phyloP scores from a whole-genome alignment of 1,284 basidiomycete species.

The Ustilago cynodontis region DNA sequence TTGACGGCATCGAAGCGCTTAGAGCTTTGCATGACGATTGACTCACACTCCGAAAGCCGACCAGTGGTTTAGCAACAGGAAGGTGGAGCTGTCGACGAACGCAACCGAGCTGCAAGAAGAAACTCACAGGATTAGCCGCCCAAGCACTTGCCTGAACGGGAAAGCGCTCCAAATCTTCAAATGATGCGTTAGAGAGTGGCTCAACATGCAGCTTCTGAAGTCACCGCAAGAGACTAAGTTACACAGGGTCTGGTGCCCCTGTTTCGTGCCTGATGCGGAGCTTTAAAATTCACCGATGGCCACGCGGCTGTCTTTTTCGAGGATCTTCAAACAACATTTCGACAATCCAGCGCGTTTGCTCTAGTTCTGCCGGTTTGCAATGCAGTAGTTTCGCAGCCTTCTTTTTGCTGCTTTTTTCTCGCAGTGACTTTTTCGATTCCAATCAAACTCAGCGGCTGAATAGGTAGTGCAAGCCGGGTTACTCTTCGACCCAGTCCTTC shows the following conservation, averaged over 20 bases:
- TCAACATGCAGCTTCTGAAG: slow-evolving; percentile 13
- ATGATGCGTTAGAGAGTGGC: slow-evolving; percentile 19
- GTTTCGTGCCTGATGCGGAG: slow-evolving; percentile 41
- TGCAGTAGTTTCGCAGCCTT: slow-evolving; percentile 9
- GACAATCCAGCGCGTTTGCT: neutral
- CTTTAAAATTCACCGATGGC: slow-evolving; percentile 26
- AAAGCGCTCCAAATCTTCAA: neutral
- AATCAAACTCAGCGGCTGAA: neutral
- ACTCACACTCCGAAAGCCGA: slow-evolving; percentile 7
- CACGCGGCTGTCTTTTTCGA: neutral
- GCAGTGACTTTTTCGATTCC: slow-evolving; percentile 1
- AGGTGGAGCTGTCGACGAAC: slow-evolving; percentile 29
- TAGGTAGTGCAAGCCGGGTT: neutral
- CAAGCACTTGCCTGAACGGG: slow-evolving; percentile 23
- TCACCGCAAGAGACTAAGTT: neutral
- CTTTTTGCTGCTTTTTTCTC: slow-evolving; percentile 9
- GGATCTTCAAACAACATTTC: slow-evolving; percentile 47
- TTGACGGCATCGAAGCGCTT: slow-evolving; percentile 2
- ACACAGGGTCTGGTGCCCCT: slow-evolving; percentile 10
- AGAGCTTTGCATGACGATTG: slow-evolving; percentile 6
- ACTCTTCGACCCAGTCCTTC: slow-evolving; percentile 43
- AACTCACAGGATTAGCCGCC: neutral
- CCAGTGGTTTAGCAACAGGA: neutral
- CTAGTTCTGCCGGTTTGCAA: neutral
- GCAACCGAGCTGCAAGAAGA: slow-evolving; percentile 18